Base-by-base conservation (phyloP, 2,329 filamentous ascomycete genomes). In the Monosporascus sp. region DNA sequence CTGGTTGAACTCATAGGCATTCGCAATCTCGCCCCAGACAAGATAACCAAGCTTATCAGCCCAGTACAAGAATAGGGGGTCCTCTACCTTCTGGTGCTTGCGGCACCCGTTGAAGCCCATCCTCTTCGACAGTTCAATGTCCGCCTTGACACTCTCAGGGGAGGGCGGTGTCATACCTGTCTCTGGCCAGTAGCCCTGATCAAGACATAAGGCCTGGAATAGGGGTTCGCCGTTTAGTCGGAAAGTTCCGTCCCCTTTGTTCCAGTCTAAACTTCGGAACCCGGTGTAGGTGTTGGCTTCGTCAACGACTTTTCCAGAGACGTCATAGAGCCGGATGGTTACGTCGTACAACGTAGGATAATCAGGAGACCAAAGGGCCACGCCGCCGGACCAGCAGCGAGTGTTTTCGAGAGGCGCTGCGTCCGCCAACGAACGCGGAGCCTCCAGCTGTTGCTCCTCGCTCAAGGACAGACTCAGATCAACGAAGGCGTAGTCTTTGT, bases 21-120 rank as follows among this genome's bases (percentile, higher is more conserved):
- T 86, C 39, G 81, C 81, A 73, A 84, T 84, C 64, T 85, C 82
- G 24, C 79, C 81, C 82, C 82, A 85, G 5, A 85, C 80, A 0
- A 85, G 71, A 65, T 80, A 84, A 1, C 82, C 82, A 1, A 84
- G 74, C 49, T 71, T 74, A 56, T 85, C 80, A 2, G 82, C 82
- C 77, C 77, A 83, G 71, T 84, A 82, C 58, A 81, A 71, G 65
- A 85, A 85, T 0, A 76, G 54, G 0, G 82, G 81, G 48, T 83
- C 80, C 65, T 85, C 82, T 41, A 85, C 79, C 61, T 85, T 85
- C 62, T 84, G 81, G 64, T 85, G 82, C 68, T 85, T 85, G 52
- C 82, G 74, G 63, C 82, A 85, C 1, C 81, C 82, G 62, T 85
- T 84, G 70, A 85, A 82, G 8, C 82, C 82, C 79, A 85, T 82